These are phyloP conservation scores for Periglandula ipomoeae DNA, from an alignment of 2,329 filamentous ascomycete genomes.

Conservation along the genomic window DNA sequence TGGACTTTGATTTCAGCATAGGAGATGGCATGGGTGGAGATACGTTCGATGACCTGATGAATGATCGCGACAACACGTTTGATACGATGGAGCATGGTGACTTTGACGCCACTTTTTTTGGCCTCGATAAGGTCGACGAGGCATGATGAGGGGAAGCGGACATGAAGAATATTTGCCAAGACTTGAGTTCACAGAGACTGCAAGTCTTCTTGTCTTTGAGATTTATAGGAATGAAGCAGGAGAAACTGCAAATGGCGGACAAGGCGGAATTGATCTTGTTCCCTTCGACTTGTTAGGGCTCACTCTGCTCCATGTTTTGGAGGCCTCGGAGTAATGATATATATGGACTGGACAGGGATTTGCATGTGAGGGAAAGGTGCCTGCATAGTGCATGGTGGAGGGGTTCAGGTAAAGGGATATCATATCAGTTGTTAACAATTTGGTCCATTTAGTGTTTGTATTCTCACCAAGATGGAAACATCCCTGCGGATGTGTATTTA, in stretches of 20 bases:
- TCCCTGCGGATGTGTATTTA: background rate
- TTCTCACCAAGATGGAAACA: background rate
- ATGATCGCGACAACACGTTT: slow-evolving; percentile 30
- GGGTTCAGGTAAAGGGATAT: background rate
- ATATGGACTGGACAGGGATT: background rate
- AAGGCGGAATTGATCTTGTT: too few species aligned
- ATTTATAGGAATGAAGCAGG: too few species aligned
- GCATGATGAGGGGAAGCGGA: slow-evolving; percentile 9
- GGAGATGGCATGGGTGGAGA: slow-evolving; percentile 22
- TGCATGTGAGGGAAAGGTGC: background rate
- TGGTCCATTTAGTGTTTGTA: background rate
- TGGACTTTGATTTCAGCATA: slow-evolving; percentile 24
- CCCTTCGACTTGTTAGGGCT: background rate
- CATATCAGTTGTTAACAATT: too few species aligned
- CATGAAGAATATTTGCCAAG: too few species aligned
- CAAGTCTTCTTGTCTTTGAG: too few species aligned
- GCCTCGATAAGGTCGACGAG: slow-evolving; percentile 21
- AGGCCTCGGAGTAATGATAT: background rate
- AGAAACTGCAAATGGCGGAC: too few species aligned
- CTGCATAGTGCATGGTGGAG: too few species aligned
- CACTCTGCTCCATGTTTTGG: background rate
- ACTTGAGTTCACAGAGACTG: too few species aligned
- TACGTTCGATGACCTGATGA: slow-evolving; percentile 43
- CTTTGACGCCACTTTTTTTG: slow-evolving; percentile 40
- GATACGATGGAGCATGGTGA: slow-evolving; percentile 34